Base-by-base conservation (phyloP, 2,329 filamentous ascomycete genomes). In the Colletotrichum graminicola region DNA sequence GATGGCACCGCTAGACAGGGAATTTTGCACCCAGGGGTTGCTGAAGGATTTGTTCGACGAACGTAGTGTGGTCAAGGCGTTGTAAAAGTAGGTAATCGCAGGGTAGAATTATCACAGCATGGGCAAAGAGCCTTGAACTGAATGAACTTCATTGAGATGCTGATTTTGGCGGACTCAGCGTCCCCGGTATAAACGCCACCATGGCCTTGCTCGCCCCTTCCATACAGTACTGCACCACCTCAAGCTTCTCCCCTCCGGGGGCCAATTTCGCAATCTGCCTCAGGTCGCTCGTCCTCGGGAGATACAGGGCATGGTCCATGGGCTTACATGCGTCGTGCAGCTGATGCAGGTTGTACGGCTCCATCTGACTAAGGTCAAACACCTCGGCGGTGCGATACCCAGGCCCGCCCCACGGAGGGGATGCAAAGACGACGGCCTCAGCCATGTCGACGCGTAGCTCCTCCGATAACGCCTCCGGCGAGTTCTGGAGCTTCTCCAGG, bases 171-270 rank as follows among this genome's bases (percentile, higher is more conserved):
- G 61, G 47, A n/a, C 56, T 52, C 18, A 71, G 39, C 32, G 67
- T 75, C 5, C 76, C 80, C 5, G 88, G 88, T 29, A 91, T 82
- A 75, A 90, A 92, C 39, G 87, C 89, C n/a, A 90, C 89, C 80
- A 92, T 81, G 65, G 92, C 93, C 82, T 98, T 98, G 80, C 95
- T 98, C 8, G 93, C 93, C 16, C 94, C 94, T 76, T 93, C 87
- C 84, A 97, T 93, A 78, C 95, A 97, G 79, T 98, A 98, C 83
- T 99, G 96, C 60, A 93, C 89, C 34, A 95, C 91, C 55, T 92
- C 89, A 23, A 94, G 85, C 81, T 92, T 93, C 32, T 80, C 82
- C 14, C 82, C 82, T 2, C 82, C 74, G 0, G 84, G 84, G 1
- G 82, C 84, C 41, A 91, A 77, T 74, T 80, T 86, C 5, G 93